phyloP scores from a whole-genome alignment of 2,329 filamentous ascomycete genomes.

The Epichloe hybrida region DNA sequence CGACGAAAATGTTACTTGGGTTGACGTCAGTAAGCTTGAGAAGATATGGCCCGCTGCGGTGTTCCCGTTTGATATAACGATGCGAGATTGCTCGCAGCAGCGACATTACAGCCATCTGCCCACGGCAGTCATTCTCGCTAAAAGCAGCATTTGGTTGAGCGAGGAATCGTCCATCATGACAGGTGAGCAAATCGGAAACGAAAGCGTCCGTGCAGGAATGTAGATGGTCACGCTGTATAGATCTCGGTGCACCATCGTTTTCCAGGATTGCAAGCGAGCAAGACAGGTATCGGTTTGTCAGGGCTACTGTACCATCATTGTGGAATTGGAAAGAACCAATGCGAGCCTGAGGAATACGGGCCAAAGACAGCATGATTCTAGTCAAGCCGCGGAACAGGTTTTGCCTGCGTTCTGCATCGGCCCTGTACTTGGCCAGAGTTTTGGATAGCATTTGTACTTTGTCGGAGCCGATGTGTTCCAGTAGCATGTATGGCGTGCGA shows the following conservation, averaged over 20 bases:
- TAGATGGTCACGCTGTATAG: neutral
- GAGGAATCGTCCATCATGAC: neutral
- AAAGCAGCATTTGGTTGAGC: neutral
- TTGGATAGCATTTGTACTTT: too few relatives aligned
- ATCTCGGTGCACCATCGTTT: neutral
- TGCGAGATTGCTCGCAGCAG: neutral
- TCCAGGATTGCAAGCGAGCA: neutral
- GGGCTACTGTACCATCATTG: neutral
- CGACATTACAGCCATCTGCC: neutral
- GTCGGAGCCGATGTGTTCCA: too few relatives aligned
- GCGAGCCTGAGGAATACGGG: neutral
- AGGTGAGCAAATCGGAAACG: neutral
- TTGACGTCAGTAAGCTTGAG: conserved; percentile 22
- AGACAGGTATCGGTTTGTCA: neutral
- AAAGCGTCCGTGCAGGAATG: neutral
- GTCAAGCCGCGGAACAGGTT: neutral
- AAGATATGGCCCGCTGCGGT: conserved; percentile 18
- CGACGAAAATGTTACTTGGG: conserved; percentile 22
- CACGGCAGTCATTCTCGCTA: neutral
- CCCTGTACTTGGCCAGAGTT: too few relatives aligned
- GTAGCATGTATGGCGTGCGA: too few relatives aligned
- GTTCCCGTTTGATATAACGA: conserved; percentile 9
- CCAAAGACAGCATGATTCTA: neutral
- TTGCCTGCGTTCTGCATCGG: too few relatives aligned
- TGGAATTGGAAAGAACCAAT: neutral